These are phyloP conservation scores for Voacanga thouarsii DNA, from an alignment of 257 asterid genomes.

Conservation along the genomic window DNA sequence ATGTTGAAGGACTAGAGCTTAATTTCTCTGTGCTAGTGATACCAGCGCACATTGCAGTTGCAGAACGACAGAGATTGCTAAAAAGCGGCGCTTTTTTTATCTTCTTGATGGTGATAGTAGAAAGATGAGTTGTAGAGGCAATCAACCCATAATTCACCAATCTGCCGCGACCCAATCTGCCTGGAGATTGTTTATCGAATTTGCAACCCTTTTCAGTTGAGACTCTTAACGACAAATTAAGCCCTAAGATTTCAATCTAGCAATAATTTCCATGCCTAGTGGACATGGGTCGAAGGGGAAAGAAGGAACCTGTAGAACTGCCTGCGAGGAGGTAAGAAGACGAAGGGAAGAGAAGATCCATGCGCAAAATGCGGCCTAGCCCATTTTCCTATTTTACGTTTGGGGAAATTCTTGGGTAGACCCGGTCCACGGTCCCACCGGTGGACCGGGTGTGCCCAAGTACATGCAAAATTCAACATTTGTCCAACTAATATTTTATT, in stretches of 20 bases:
- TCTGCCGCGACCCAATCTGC: constrained; percentile 11
- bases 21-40: too few species aligned
- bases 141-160: constrained; percentile 3
- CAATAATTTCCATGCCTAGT: background rate
- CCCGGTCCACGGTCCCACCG: too few species aligned
- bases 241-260: background rate
- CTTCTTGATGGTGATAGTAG: background rate
- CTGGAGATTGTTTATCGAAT: background rate
- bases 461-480: too few species aligned
- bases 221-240: background rate
- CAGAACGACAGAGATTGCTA: background rate
- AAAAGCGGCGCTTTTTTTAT: background rate
- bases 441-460: too few species aligned
- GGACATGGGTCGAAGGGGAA: background rate
- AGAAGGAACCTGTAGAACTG: constrained; percentile 3
- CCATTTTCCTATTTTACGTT: background rate
- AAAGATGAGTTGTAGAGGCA: too few species aligned
- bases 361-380: background rate
- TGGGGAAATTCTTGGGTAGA: too few species aligned
- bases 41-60: constrained; percentile 17
- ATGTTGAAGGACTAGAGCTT: background rate
- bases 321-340: constrained; percentile 1
- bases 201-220: background rate
- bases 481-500: too few species aligned
- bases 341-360: constrained; percentile 3